Percentiles rank a stretch among this genome's conserved stretches.
These are phyloP conservation scores for Metschnikowia aberdeeniae DNA, from an alignment of 805 yeast species.

Conservation along the genomic window DNA sequence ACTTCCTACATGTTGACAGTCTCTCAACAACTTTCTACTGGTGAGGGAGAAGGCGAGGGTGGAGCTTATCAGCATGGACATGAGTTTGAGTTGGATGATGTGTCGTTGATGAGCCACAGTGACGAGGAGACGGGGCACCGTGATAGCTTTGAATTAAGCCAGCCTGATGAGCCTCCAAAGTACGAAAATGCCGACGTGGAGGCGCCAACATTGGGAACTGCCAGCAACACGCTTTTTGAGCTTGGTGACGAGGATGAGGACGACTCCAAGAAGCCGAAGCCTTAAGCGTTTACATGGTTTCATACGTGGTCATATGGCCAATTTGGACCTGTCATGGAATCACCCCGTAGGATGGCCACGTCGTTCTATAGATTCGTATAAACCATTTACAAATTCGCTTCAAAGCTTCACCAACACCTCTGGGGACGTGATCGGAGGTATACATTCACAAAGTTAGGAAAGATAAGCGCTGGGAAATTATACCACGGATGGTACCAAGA, in stretches of 20 bases:
- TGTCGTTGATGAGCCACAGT: slow-evolving; percentile 49
- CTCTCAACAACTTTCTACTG: slow-evolving; percentile 86
- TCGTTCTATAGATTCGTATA: too few species aligned
- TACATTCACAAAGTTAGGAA: too few species aligned
- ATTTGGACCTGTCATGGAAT: too few species aligned
- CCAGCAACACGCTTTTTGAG: slow-evolving; percentile 37
- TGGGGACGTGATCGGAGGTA: too few species aligned
- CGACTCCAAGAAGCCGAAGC: neutral
- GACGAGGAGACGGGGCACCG: slow-evolving; percentile 31
- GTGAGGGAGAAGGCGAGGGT: slow-evolving; percentile 37
- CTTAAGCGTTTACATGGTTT: too few species aligned
- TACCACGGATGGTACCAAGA: too few species aligned
- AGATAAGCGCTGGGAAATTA: too few species aligned
- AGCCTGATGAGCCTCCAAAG: slow-evolving; percentile 27
- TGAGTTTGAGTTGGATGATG: slow-evolving; percentile 58
- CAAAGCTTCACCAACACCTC: too few species aligned
- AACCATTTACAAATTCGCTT: too few species aligned
- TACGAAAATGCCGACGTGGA: slow-evolving; percentile 18
- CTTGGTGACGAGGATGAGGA: slow-evolving; percentile 35
- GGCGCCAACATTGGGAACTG: slow-evolving; percentile 9
- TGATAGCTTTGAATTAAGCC: slow-evolving; percentile 38
- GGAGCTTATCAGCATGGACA: slow-evolving; percentile 37
- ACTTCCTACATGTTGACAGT: slow-evolving; percentile 93
- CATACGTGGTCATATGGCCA: too few species aligned
- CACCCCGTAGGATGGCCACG: too few species aligned